Conservation (phyloP, 1,284 basidiomycete genomes). For the Trichosporon sp. region DNA sequence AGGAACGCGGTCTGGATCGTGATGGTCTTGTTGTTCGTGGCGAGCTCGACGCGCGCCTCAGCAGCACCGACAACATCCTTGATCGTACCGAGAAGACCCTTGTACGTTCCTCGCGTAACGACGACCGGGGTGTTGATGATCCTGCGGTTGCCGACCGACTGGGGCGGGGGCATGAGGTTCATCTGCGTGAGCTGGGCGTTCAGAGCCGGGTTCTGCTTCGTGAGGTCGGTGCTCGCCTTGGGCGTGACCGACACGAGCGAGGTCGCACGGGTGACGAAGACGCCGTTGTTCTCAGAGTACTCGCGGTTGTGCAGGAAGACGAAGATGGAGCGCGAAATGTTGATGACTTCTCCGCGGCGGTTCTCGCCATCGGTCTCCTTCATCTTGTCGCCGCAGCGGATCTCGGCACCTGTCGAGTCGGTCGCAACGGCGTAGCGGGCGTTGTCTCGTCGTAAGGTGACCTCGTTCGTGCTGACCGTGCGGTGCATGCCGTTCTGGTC, state of each 20-base stretch:
- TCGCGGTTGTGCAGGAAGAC: constrained; percentile 94
- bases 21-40: constrained; percentile 84
- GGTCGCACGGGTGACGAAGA: constrained; percentile 75
- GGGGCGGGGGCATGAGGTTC: constrained; percentile 56
- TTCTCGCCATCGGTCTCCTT: constrained; percentile 87
- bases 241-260: constrained; percentile 78
- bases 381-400: constrained; percentile 76
- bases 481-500: constrained; percentile 90
- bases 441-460: constrained; percentile 77
- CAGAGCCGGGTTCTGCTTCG: constrained; percentile 91
- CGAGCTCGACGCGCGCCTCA: constrained; percentile 83
- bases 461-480: constrained; percentile 88
- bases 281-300: constrained; percentile 81
- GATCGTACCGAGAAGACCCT: constrained; percentile 87
- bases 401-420: constrained; percentile 75
- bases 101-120: constrained; percentile 81
- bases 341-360: constrained; percentile 88
- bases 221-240: constrained; percentile 69
- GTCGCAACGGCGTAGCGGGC: constrained; percentile 80
- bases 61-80: constrained; percentile 85
- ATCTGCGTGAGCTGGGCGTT: constrained; percentile 47
- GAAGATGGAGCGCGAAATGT: constrained; percentile 91
- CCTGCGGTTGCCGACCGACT: constrained; percentile 61
- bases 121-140: constrained; percentile 76
- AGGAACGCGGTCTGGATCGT: constrained; percentile 78